Evolutionary conservation across 257 asterid species (phyloP).

Genomic region (Penstemon eatonii): DNA sequence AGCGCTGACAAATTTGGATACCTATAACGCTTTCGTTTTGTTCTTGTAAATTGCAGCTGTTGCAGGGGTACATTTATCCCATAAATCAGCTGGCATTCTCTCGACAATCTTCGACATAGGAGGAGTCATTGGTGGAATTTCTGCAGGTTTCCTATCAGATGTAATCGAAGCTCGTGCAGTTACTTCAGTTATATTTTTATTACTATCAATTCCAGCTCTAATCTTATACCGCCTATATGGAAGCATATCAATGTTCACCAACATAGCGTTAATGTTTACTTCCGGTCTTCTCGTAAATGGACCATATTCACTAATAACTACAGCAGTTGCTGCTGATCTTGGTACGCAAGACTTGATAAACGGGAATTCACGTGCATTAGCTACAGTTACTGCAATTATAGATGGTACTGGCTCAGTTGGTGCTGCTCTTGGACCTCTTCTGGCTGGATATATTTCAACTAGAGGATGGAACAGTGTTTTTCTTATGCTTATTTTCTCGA

Average conservation of each 20-base stretch:
- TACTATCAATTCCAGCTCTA: slow-evolving; percentile 75
- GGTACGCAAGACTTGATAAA: slow-evolving; percentile 64
- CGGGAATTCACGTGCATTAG: slow-evolving; percentile 81
- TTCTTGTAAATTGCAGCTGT: slow-evolving; percentile 54
- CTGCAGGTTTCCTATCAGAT: slow-evolving; percentile 81
- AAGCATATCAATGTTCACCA: slow-evolving; percentile 65
- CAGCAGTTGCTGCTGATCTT: slow-evolving; percentile 97
- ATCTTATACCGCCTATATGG: slow-evolving; percentile 70
- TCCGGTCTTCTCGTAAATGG: slow-evolving; percentile 89
- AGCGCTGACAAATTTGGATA: slow-evolving; percentile 7
- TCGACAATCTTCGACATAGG: slow-evolving; percentile 88
- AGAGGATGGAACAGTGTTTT: slow-evolving; percentile 94
- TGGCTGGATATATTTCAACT: slow-evolving; percentile 90
- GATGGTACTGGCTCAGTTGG: slow-evolving; percentile 98
- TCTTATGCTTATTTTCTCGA: slow-evolving; percentile 68
- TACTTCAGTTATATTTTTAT: slow-evolving; percentile 60
- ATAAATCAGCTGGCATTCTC: slow-evolving; percentile 78
- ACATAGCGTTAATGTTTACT: slow-evolving; percentile 53
- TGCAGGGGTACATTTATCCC: slow-evolving; percentile 78
- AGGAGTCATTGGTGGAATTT: slow-evolving; percentile 85
- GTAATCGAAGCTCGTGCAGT: slow-evolving; percentile 78
- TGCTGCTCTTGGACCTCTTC: slow-evolving; percentile 90
- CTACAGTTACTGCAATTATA: slow-evolving; percentile 90
- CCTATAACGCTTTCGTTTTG: slow-evolving; percentile 15
- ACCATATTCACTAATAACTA: slow-evolving; percentile 84